Percentiles rank a stretch among this genome's conserved stretches.
These are phyloP conservation scores for Beverwykella pulmonaria DNA, from an alignment of 495 filamentous ascomycete genomes.

Conservation along the genomic window DNA sequence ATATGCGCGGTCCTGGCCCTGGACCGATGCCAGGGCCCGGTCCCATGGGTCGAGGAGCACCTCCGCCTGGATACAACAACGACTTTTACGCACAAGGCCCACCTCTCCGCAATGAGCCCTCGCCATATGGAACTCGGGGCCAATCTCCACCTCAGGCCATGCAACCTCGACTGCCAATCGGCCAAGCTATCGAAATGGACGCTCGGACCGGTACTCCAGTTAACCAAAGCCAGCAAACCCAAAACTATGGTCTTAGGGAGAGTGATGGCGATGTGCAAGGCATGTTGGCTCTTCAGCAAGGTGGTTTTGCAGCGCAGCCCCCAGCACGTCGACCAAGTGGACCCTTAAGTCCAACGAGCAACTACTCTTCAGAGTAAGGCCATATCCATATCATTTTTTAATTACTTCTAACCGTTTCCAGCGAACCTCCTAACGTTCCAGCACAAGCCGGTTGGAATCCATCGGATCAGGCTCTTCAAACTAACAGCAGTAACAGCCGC, in stretches of 20 bases:
- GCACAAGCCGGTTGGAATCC: conserved; percentile 53
- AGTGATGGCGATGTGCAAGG: conserved; percentile 70
- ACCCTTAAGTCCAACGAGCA: conserved; percentile 62
- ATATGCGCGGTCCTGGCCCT: conserved; percentile 40
- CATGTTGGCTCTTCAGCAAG: conserved; percentile 69
- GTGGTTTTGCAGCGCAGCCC: conserved; percentile 43
- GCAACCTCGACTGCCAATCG: conserved; percentile 49
- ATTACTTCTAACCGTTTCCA: conserved; percentile 22
- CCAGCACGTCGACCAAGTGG: conserved; percentile 47
- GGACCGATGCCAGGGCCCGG: conserved; percentile 44
- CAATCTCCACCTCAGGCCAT: conserved; percentile 27
- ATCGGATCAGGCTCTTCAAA: conserved; percentile 33
- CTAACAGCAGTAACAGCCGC: conserved; percentile 29
- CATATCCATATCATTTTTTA: background rate
- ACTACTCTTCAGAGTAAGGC: conserved; percentile 75
- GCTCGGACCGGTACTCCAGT: conserved; percentile 57
- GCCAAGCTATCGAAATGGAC: conserved; percentile 87
- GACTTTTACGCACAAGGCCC: conserved; percentile 38
- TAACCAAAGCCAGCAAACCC: conserved; percentile 7
- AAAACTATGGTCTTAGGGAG: conserved; percentile 55
- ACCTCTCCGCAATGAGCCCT: conserved; percentile 23
- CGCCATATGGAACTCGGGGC: conserved; percentile 35
- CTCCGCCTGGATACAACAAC: conserved; percentile 51
- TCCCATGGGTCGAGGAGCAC: conserved; percentile 57
- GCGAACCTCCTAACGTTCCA: conserved; percentile 51